Evolutionary conservation across 352 stramenopile species (phyloP).

Genomic region (Phytophthora megakarya): DNA sequence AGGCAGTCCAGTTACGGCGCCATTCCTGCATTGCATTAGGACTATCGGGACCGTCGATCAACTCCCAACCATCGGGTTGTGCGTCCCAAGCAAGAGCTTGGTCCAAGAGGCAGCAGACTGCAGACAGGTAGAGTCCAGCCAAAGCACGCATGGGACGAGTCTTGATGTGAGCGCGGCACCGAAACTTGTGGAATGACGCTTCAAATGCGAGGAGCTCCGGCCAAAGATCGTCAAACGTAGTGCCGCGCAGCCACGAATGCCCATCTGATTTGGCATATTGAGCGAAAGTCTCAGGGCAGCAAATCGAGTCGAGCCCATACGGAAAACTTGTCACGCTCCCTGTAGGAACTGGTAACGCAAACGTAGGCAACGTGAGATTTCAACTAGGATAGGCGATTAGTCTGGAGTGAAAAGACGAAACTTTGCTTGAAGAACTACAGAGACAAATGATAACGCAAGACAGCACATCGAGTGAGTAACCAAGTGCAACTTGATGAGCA

Average conservation of each 20-base stretch:
- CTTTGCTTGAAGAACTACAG: too few species aligned
- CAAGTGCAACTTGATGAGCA: neutral
- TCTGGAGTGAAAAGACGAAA: neutral
- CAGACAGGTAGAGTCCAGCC: constrained; percentile 5
- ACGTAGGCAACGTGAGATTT: neutral
- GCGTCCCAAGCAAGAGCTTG: constrained; percentile 57
- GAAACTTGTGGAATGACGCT: constrained; percentile 24
- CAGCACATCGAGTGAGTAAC: neutral
- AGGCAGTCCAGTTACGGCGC: constrained; percentile 59
- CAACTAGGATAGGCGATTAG: neutral
- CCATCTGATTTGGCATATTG: constrained; percentile 26
- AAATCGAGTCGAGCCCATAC: neutral
- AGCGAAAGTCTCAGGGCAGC: constrained; percentile 1
- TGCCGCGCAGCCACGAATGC: neutral
- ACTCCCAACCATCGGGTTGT: constrained; percentile 80
- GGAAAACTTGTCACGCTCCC: too few species aligned
- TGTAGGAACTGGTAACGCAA: too few species aligned
- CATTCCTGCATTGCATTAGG: constrained; percentile 48
- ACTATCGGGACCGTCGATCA: constrained; percentile 65
- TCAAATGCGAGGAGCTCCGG: constrained; percentile 4
- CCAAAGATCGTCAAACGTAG: constrained; percentile 31
- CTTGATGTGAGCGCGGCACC: constrained; percentile 9
- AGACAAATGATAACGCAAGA: neutral
- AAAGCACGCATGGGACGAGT: constrained; percentile 16
- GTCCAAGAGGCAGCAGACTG: constrained; percentile 9